Percentiles rank a stretch among this genome's conserved stretches.
These are phyloP conservation scores for Hirsutella thompsonii DNA, from an alignment of 2,329 filamentous ascomycete genomes.

Conservation along the genomic window DNA sequence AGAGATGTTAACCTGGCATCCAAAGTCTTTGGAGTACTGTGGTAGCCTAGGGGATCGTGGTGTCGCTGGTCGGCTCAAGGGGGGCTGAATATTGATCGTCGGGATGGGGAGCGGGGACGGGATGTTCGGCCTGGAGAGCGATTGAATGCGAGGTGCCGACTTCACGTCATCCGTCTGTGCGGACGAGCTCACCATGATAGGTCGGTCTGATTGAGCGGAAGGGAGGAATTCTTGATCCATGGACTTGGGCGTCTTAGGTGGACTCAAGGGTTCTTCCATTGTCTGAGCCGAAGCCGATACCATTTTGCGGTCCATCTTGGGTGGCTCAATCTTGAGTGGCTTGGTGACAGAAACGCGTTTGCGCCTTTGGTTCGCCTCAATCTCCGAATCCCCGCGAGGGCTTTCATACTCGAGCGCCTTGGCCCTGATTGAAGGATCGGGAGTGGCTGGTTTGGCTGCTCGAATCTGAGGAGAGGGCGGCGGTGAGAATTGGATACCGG, in stretches of 20 bases:
- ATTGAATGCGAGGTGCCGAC: conserved; percentile 7
- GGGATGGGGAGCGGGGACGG: conserved; percentile 49
- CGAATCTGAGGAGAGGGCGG: conserved; percentile 55
- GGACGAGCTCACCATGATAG: conserved; percentile 36
- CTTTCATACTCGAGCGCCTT: conserved; percentile 29
- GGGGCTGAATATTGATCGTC: conserved; percentile 84
- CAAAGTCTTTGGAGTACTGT: conserved; percentile 70
- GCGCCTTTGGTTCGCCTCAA: conserved; percentile 61
- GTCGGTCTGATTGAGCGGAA: conserved; percentile 18
- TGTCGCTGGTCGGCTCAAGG: conserved; percentile 69
- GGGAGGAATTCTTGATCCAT: conserved; percentile 27
- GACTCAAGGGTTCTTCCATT: conserved; percentile 34
- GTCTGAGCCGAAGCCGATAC: conserved; percentile 33
- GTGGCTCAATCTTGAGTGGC: conserved; percentile 35
- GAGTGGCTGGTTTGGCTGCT: conserved; percentile 25
- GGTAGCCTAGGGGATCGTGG: conserved; percentile 63
- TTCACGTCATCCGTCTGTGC: conserved; percentile 44
- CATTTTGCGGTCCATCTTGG: conserved; percentile 33
- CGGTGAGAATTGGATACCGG: conserved; percentile 73
- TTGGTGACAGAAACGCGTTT: conserved; percentile 50
- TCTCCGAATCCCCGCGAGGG: conserved; percentile 38
- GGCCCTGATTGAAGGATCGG: conserved; percentile 24
- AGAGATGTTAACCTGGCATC: conserved; percentile 56
- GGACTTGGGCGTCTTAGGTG: conserved; percentile 50
- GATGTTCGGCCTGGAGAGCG: conserved; percentile 12